phyloP scores from a whole-genome alignment of 179 eudicot species.

The Spinacia oleracea region DNA sequence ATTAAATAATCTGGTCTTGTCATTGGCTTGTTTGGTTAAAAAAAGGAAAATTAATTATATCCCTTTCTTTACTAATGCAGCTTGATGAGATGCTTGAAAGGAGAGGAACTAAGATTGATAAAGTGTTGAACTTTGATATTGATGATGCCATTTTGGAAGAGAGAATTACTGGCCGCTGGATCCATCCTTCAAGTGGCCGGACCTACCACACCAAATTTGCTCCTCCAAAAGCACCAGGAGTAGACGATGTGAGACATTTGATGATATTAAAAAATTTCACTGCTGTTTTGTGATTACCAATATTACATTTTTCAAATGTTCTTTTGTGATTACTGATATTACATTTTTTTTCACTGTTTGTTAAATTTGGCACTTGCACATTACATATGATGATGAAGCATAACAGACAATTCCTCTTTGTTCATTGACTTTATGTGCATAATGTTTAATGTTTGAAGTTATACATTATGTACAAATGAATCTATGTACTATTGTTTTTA shows the following conservation, averaged over 20 bases:
- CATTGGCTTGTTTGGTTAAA: neutral
- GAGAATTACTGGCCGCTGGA: slow-evolving; percentile 98
- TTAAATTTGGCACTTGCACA: neutral
- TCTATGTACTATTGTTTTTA: neutral
- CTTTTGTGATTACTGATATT: too few relatives aligned
- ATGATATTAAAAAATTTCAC: neutral
- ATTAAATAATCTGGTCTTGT: neutral
- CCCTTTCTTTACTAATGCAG: slow-evolving; percentile 44
- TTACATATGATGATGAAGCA: neutral
- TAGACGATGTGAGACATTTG: slow-evolving; percentile 75
- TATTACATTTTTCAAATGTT: neutral
- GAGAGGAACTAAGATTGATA: slow-evolving; percentile 80
- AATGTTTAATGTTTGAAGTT: neutral
- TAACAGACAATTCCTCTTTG: neutral
- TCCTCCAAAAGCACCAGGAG: slow-evolving; percentile 89
- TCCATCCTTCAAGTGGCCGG: slow-evolving; percentile 91
- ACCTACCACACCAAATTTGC: slow-evolving; percentile 94
- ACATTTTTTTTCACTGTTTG: neutral
- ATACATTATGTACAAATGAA: neutral
- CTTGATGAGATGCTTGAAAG: slow-evolving; percentile 96
- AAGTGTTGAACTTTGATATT: slow-evolving; percentile 93
- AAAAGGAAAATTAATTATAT: neutral
- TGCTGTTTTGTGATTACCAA: neutral
- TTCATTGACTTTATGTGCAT: neutral
- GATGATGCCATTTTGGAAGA: slow-evolving; percentile 94